Evolutionary conservation across 371 early-diverging fungal genomes (phyloP).

Genomic region (Lichtheimia corymbifera): DNA sequence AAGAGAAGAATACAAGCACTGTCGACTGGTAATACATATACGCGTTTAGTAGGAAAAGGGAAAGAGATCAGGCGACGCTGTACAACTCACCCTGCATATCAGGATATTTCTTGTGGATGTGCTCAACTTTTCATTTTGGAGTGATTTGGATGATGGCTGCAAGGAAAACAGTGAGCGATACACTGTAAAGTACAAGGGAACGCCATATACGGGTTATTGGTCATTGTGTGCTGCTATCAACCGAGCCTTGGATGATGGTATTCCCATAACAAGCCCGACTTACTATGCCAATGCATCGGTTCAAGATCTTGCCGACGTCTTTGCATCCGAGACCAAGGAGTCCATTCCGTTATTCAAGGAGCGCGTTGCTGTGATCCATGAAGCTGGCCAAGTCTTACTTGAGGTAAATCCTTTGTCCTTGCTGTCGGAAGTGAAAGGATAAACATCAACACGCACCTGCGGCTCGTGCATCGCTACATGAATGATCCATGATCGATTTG

Average conservation of each 20-base stretch:
- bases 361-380: constrained; percentile 65
- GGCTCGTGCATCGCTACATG: no score
- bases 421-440: background rate
- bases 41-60: background rate
- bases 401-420: constrained; percentile 37
- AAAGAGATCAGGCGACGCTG: no score
- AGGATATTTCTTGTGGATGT: constrained; percentile 87
- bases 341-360: constrained; percentile 65
- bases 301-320: constrained; percentile 54
- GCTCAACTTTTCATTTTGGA: constrained; percentile 93
- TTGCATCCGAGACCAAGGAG: constrained; percentile 68
- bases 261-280: constrained; percentile 62
- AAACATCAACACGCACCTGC: background rate
- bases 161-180: constrained; percentile 59
- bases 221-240: constrained; percentile 81
- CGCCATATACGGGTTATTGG: constrained; percentile 85
- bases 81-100: constrained; percentile 13
- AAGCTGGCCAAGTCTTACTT: constrained; percentile 69
- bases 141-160: constrained; percentile 59
- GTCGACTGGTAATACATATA: constrained; percentile 62
- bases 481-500: background rate
- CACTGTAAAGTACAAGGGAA: constrained; percentile 62
- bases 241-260: constrained; percentile 67
- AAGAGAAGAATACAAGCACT: constrained; percentile 53
- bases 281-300: constrained; percentile 48